Conservation (phyloP, 805 yeast genomes). For the Cyberlindnera americana region DNA sequence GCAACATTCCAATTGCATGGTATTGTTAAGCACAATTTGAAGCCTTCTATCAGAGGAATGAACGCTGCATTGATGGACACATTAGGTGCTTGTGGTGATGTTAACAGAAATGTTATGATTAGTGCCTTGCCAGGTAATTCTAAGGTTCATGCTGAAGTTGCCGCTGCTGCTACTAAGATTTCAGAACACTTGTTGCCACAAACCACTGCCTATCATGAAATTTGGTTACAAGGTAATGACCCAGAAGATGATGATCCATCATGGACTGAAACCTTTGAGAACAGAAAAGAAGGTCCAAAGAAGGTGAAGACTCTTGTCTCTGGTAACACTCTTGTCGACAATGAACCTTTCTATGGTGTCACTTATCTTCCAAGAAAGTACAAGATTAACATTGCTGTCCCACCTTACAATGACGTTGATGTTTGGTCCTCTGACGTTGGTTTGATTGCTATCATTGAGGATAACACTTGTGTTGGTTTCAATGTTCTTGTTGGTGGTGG, state of each 20-base stretch:
- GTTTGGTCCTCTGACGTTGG: slow-evolving; percentile 96
- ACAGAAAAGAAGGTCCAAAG: slow-evolving; percentile 69
- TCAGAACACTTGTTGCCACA: slow-evolving; percentile 83
- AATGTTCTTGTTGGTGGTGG: slow-evolving; percentile 96
- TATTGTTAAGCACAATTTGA: slow-evolving; percentile 82
- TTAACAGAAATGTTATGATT: slow-evolving; percentile 91
- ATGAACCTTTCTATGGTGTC: slow-evolving; percentile 85
- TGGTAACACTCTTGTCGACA: slow-evolving; percentile 76
- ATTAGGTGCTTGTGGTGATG: slow-evolving; percentile 98
- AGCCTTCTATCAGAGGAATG: slow-evolving; percentile 90
- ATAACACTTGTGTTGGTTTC: slow-evolving; percentile 66
- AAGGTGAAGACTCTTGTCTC: slow-evolving; percentile 81
- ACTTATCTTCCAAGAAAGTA: slow-evolving; percentile 92
- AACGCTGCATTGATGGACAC: slow-evolving; percentile 89
- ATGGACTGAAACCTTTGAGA: slow-evolving; percentile 61
- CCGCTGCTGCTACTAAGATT: slow-evolving; percentile 56
- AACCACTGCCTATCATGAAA: slow-evolving; percentile 95
- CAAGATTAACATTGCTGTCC: slow-evolving; percentile 91
- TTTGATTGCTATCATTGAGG: slow-evolving; percentile 75
- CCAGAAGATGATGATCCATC: slow-evolving; percentile 59
- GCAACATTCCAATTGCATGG: slow-evolving; percentile 98
- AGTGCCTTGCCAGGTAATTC: slow-evolving; percentile 87
- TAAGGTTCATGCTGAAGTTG: slow-evolving; percentile 73
- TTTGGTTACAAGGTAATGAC: slow-evolving; percentile 90
- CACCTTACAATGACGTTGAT: slow-evolving; percentile 95